A percentile compares a stretch with the other conserved stretches of the same genome.
phyloP scores from a whole-genome alignment of 257 asterid species.

The Ophiorrhiza pumila region DNA sequence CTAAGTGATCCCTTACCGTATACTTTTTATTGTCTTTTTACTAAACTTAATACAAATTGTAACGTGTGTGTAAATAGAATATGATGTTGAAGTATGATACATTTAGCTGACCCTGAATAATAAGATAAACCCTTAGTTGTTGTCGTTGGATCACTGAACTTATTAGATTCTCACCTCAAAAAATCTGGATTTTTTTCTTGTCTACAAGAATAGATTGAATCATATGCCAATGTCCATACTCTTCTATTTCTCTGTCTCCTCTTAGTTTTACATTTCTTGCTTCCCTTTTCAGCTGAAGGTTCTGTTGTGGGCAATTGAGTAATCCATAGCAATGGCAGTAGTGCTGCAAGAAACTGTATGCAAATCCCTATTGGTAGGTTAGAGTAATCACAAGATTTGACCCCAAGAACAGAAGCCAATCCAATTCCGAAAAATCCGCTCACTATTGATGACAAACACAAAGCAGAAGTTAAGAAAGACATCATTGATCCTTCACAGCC shows the following conservation, averaged over 20 bases:
- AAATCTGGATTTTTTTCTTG: constrained; percentile 54
- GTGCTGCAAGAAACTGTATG: constrained; percentile 65
- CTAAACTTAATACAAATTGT: too few relatives aligned
- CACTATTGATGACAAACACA: constrained; percentile 64
- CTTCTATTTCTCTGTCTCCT: constrained; percentile 48
- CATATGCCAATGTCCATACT: constrained; percentile 51
- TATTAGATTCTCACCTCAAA: constrained; percentile 21
- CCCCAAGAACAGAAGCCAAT: constrained; percentile 61
- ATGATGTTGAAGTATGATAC: too few relatives aligned
- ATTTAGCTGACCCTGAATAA: too few relatives aligned
- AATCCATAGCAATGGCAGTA: constrained; percentile 66
- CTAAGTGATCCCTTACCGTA: too few relatives aligned
- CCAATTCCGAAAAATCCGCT: constrained; percentile 75
- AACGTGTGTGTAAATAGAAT: too few relatives aligned
- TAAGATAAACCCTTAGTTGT: too few relatives aligned
- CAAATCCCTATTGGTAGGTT: constrained; percentile 61
- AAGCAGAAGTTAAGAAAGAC: constrained; percentile 66
- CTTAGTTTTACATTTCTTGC: constrained; percentile 41
- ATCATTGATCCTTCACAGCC: constrained; percentile 83
- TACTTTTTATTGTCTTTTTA: too few relatives aligned
- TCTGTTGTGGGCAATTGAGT: constrained; percentile 40
- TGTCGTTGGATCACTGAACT: too few relatives aligned
- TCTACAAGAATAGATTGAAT: constrained; percentile 48
- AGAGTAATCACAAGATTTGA: constrained; percentile 56
- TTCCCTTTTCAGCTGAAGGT: constrained; percentile 35